These are phyloP conservation scores for Penicillium taxi DNA, from an alignment of 495 filamentous ascomycete genomes.

Conservation along the genomic window DNA sequence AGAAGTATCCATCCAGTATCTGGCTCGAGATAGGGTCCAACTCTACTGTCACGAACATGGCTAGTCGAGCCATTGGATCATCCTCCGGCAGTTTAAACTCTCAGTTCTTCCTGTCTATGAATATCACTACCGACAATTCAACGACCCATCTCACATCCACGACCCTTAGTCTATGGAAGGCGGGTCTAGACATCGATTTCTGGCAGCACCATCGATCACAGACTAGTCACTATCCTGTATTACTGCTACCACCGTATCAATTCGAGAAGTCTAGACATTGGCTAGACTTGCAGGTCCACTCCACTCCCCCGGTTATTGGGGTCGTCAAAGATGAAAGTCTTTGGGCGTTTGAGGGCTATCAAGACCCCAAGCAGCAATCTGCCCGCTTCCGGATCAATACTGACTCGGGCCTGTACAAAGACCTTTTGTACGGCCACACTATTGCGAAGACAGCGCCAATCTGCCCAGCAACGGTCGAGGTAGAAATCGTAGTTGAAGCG, in stretches of 20 bases:
- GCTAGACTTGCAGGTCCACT: slow-evolving; percentile 29
- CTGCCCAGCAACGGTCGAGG: slow-evolving; percentile 38
- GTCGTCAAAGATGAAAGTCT: slow-evolving; percentile 11
- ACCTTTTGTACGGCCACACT: slow-evolving; percentile 33
- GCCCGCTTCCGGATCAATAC: slow-evolving; percentile 46
- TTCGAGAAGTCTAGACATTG: slow-evolving; percentile 41
- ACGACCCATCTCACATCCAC: slow-evolving; percentile 22
- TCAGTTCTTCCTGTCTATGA: not conserved
- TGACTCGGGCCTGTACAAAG: slow-evolving; percentile 26
- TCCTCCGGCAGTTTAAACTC: too few species aligned
- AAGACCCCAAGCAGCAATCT: slow-evolving; percentile 20
- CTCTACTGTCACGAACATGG: slow-evolving; percentile 41
- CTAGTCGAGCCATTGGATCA: slow-evolving; percentile 11
- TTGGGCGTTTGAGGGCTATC: slow-evolving; percentile 36
- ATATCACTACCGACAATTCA: not conserved
- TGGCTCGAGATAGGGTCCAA: slow-evolving; percentile 45
- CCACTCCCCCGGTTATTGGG: not conserved
- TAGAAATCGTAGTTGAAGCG: slow-evolving; percentile 44
- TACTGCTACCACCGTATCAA: slow-evolving; percentile 47
- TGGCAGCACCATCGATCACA: slow-evolving; percentile 40
- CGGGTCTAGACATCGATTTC: slow-evolving; percentile 28
- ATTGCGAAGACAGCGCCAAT: slow-evolving; percentile 41
- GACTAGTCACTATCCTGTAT: slow-evolving; percentile 20
- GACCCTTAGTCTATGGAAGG: slow-evolving; percentile 40
- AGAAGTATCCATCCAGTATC: slow-evolving; percentile 24